These are phyloP conservation scores for Clavispora asparagi DNA, from an alignment of 805 yeast species.

Conservation along the genomic window DNA sequence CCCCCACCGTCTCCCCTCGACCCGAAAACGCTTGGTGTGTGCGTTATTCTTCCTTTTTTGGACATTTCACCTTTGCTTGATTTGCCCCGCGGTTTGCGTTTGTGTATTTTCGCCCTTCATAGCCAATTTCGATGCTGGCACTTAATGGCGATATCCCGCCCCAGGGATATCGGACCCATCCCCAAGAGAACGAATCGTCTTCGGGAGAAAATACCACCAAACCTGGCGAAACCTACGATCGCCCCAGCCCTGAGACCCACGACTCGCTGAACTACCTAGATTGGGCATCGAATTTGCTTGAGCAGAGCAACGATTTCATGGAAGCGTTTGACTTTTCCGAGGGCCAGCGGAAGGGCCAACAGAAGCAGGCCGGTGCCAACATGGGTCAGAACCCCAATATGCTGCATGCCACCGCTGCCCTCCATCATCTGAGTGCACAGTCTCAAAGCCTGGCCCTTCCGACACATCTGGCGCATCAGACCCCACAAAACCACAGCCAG, in stretches of 20 bases:
- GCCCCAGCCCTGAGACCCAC: not conserved
- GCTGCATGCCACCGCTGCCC: too few species aligned
- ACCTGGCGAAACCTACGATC: not conserved
- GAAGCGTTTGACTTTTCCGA: constrained; percentile 28
- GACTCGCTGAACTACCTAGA: constrained; percentile 10
- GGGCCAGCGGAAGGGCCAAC: not conserved
- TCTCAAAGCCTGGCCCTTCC: too few species aligned
- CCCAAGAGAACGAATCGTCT: not conserved
- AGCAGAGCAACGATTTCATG: constrained; percentile 24
- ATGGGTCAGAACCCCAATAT: not conserved
- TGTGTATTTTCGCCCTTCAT: not conserved
- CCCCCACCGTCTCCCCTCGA: not conserved
- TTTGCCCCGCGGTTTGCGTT: not conserved
- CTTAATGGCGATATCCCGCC: not conserved
- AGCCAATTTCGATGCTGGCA: not conserved
- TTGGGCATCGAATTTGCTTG: constrained; percentile 35
- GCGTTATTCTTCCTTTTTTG: not conserved
- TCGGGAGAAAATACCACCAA: not conserved
- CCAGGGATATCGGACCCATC: not conserved
- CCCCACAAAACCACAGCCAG: too few species aligned
- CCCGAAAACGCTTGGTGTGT: not conserved
- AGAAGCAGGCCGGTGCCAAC: not conserved
- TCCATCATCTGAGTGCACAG: too few species aligned
- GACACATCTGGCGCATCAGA: too few species aligned
- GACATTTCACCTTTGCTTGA: not conserved